phyloP scores from a whole-genome alignment of 2,329 filamentous ascomycete genomes.

The Alternaria sp. region DNA sequence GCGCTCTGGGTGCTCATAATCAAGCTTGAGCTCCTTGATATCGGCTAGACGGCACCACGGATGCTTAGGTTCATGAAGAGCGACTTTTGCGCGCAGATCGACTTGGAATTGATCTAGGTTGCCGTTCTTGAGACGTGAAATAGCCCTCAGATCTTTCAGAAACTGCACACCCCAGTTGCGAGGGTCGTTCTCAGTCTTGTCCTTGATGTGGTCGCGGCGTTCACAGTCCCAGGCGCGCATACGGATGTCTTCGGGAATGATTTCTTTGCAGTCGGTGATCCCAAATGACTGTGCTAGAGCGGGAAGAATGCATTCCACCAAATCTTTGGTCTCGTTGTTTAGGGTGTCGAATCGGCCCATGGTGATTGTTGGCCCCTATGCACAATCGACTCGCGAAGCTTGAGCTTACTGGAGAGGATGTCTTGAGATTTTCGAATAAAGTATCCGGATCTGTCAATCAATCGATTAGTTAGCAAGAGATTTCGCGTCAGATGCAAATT shows the following conservation, averaged over 20 bases:
- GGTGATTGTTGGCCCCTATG: conserved; percentile 1
- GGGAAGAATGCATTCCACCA: conserved; percentile 44
- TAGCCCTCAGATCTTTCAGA: conserved; percentile 45
- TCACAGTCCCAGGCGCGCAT: conserved; percentile 51
- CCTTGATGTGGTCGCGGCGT: conserved; percentile 45
- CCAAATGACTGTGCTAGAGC: conserved; percentile 39
- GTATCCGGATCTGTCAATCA: neutral
- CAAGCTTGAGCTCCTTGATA: conserved; percentile 42
- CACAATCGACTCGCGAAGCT: neutral
- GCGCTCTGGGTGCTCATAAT: conserved; percentile 38
- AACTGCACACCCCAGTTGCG: conserved; percentile 51
- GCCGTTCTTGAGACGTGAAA: conserved; percentile 40
- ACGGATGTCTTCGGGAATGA: conserved; percentile 48
- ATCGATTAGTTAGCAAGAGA: neutral
- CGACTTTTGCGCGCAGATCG: conserved; percentile 38
- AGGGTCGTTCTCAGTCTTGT: conserved; percentile 45
- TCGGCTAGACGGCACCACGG: conserved; percentile 44
- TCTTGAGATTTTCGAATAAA: neutral
- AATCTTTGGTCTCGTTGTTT: conserved; percentile 44
- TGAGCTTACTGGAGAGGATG: neutral
- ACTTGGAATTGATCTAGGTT: conserved; percentile 38
- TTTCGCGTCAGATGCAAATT: neutral
- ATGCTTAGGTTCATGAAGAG: conserved; percentile 38
- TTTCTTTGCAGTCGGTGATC: conserved; percentile 31
- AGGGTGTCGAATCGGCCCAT: conserved; percentile 47